Evolutionary conservation across 2,329 filamentous ascomycete genomes (phyloP).

Genomic region (Coniochaeta prunicola): DNA sequence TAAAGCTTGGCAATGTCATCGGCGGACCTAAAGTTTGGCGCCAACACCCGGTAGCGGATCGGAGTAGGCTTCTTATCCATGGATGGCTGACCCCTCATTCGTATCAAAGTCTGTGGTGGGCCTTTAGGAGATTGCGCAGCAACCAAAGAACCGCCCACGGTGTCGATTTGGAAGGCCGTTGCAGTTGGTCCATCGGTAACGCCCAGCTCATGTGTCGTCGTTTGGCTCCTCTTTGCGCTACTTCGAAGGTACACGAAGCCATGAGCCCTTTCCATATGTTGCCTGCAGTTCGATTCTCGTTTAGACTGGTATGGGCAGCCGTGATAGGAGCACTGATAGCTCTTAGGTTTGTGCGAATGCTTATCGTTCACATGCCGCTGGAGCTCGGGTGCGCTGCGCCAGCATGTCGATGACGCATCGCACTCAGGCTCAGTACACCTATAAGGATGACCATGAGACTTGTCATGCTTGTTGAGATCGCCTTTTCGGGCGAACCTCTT

Average conservation of each 20-base stretch:
- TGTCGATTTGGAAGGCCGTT: not conserved
- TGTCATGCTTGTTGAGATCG: conserved; percentile 56
- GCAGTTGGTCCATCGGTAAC: no score
- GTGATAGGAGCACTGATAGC: conserved; percentile 58
- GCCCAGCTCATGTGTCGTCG: no score
- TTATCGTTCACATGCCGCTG: conserved; percentile 71
- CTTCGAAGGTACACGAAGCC: no score
- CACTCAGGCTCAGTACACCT: conserved; percentile 59
- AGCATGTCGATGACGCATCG: conserved; percentile 61
- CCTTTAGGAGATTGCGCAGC: not conserved
- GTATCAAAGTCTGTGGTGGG: not conserved
- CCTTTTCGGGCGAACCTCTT: conserved; percentile 13
- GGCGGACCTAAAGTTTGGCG: conserved; percentile 96
- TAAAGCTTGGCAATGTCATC: conserved; percentile 95
- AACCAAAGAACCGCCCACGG: not conserved
- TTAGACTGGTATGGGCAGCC: no score
- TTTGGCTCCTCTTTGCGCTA: no score
- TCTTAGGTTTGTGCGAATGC: conserved; percentile 56
- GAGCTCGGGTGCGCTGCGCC: conserved; percentile 71
- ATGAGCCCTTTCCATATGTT: not conserved
- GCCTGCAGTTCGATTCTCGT: no score
- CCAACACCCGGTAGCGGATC: conserved; percentile 44
- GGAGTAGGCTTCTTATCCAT: not conserved
- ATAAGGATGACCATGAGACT: conserved; percentile 68
- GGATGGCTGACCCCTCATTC: not conserved